Base-by-base conservation (phyloP, 768 basidiomycete genomes). In the Naganishia antarctica region DNA sequence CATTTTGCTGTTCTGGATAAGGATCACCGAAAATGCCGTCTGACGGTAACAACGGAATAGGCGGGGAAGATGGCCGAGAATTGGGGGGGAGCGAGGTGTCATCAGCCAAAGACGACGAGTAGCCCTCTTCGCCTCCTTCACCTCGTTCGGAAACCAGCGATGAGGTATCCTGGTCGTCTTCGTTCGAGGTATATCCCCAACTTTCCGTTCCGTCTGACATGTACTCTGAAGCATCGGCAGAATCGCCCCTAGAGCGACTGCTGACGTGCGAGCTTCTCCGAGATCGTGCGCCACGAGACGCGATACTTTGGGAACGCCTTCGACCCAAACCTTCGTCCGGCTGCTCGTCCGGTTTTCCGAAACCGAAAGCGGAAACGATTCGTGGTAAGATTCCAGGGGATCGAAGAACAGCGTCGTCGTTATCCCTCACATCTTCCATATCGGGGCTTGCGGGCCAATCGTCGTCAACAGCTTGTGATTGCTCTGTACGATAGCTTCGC, bases 31-130 rank as follows among this genome's bases (percentile, higher is more conserved):
- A 76, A 61, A 75, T 75, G 12, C 68, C 74, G 51, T 74, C 74
- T 18, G 70, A 68, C 4, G 75, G 76, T 11, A 76, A 61, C 2
- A 78, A 62, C 1, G 76, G 76, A 32, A 76, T 70, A 29, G 70
- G 53, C 8, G 78, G 78, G 0, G 78, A 78, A 8, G 69, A 66
- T 8, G 78, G 75, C 51, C 77, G 65, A 0, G 77, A 78, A 64
- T 78, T 75, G 2, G 75, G 76, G n/a, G 74, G 76, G 11, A 77
- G 68, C 1, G 76, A 77, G 11, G 76, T 77, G 53, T 76, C 76
- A 65, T 76, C 74, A 18, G 75, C 72, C 51, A 74, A 53, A 31
- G 76, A 73, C 6, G 78, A 72, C 15, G 71, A 70, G 60, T 76
- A 74, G 23, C 75, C 71, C 64, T 76, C 74, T 69, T 78, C 70